A percentile compares a stretch with the other conserved stretches of the same genome.
Conservation (phyloP, 345 rosid genomes). For the Moricandia moricandioides region DNA sequence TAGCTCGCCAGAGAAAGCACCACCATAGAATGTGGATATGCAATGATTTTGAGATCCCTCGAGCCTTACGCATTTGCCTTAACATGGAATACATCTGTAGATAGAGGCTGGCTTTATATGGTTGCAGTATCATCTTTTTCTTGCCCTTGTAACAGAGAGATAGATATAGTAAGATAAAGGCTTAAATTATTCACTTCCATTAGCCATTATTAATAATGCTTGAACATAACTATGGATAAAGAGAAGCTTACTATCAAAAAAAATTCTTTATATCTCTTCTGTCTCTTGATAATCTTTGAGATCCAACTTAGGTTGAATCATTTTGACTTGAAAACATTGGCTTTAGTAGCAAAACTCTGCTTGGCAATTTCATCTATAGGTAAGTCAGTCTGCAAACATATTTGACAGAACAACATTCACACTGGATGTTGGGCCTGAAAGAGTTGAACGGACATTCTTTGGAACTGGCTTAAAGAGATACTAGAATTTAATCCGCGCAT, state of each 20-base stretch:
- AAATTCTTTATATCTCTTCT: constrained; percentile 45
- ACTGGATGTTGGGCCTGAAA: constrained; percentile 69
- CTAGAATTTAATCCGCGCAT: no score
- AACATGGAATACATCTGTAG: constrained; percentile 58
- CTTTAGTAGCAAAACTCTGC: constrained; percentile 41
- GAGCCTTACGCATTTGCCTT: constrained; percentile 72
- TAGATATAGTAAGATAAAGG: not conserved
- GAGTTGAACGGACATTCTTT: no score
- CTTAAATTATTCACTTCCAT: not conserved
- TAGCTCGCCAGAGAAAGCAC: constrained; percentile 80
- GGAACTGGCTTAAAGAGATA: no score
- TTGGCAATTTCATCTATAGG: constrained; percentile 48
- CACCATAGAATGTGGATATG: constrained; percentile 72
- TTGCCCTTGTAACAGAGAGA: constrained; percentile 47
- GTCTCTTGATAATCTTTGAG: constrained; percentile 60
- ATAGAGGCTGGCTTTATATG: constrained; percentile 71
- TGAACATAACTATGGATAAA: not conserved
- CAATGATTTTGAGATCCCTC: constrained; percentile 55
- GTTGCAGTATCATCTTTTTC: constrained; percentile 66
- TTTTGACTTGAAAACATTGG: constrained; percentile 54
- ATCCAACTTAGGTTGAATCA: constrained; percentile 60
- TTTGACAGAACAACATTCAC: constrained; percentile 80
- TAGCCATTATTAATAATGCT: not conserved
- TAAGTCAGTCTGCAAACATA: constrained; percentile 79
- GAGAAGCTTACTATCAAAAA: constrained; percentile 44